These are phyloP conservation scores for Pseudogymnoascus pannorum DNA, from an alignment of 2,329 filamentous ascomycete species.

Conservation along the genomic window DNA sequence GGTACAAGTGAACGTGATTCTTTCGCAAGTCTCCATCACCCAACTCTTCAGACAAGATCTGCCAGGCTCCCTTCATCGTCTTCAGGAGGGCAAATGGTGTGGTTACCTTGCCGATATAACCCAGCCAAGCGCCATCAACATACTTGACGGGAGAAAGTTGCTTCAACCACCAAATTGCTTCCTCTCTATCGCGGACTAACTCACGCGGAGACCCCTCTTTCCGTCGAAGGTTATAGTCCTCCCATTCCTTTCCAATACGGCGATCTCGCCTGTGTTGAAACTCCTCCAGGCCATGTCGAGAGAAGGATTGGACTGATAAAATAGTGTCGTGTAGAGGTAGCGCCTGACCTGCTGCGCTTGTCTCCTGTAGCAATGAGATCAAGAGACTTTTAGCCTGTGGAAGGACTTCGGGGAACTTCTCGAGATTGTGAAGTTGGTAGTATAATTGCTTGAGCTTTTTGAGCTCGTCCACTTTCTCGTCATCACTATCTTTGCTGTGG, in stretches of 20 bases:
- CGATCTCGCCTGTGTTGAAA: conserved; percentile 30
- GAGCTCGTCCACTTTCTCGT: conserved; percentile 16
- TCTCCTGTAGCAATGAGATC: conserved; percentile 30
- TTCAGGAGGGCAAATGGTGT: conserved; percentile 35
- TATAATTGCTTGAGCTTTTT: conserved; percentile 31
- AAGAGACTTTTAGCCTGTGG: conserved; percentile 29
- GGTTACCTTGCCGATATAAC: conserved; percentile 37
- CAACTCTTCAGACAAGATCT: conserved; percentile 43
- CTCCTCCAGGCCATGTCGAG: conserved; percentile 20
- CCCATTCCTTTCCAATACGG: conserved; percentile 30
- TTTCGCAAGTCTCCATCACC: conserved; percentile 41
- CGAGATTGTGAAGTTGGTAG: conserved; percentile 36
- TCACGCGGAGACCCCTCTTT: conserved; percentile 30
- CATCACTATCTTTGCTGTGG: conserved; percentile 10
- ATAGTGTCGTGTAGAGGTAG: conserved; percentile 24
- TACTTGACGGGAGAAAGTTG: conserved; percentile 37
- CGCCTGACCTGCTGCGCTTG: conserved; percentile 21
- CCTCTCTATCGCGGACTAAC: conserved; percentile 30
- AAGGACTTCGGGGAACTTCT: conserved; percentile 31
- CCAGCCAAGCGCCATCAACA: conserved; percentile 44
- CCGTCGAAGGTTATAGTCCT: conserved; percentile 18
- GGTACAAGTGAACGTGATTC: conserved; percentile 37
- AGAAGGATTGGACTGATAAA: conserved; percentile 28
- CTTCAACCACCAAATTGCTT: conserved; percentile 34
- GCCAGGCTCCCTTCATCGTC: conserved; percentile 39